Evolutionary conservation across 352 stramenopile genomes (phyloP), one percentile per base, ranked within the genome.

Genomic region (Globisporangium yorkense): DNA sequence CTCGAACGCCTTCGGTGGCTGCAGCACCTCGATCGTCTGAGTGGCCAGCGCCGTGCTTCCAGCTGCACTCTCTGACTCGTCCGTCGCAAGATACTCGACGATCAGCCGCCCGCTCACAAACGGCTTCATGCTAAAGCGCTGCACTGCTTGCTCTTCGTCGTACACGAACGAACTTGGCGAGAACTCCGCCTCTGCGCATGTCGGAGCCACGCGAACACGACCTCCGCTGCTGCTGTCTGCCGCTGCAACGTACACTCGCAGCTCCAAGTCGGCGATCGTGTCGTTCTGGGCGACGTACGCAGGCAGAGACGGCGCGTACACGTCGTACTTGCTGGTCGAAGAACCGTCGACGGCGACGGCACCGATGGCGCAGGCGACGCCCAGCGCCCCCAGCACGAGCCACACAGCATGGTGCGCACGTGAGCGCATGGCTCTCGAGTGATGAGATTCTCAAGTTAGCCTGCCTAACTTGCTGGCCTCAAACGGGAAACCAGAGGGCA

Each of bases 251-350:
- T 77, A 77, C 35, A 88, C 46, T 0, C 77, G 73, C 29, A 84
- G 49, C 52, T 84, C 73, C 2, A 87, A 53, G 2, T 61, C 67
- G 3, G 61, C 44, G 20, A 81, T 61, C 18, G 37, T 62, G 40
- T 83, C 75, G 48, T 71, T 63, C 18, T 57, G 62, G 13, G 71
- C 64, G 15, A 84, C 61, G 39, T 72, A 50, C 2, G 45, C 41
- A 0, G 73, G 73, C 4, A 84, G 39, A 5, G 67, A 66, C 21
- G 73, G 74, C 52, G 66, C 51, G 35, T 77, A 78, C 16, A 83
- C 52, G 41, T 62, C 16, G 43, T 47, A 27, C n/a, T n/a, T 69
- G 57, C 0, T 65, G 52, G 45, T 40, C 40, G n/a, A 70, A 10
- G n/a, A 21, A 2, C 18, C 40, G 18, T 18, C 16, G 4, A 21